Base-by-base conservation (phyloP, 768 basidiomycete species). In the Lactarius quietus region DNA sequence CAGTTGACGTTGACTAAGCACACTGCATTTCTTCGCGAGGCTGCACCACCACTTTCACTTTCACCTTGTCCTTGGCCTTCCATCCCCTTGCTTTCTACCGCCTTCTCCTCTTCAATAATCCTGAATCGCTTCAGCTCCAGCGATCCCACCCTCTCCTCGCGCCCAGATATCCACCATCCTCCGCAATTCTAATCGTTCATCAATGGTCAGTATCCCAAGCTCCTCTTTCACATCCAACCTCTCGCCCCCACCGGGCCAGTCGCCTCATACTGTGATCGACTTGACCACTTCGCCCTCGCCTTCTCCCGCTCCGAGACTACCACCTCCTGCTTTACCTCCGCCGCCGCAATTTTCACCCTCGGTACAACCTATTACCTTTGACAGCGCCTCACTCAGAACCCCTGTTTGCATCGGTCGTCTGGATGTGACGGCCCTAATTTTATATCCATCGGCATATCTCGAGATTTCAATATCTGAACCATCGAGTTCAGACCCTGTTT, bases 341-440 rank as follows among this genome's bases (percentile, higher is more conserved):
- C 69, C 59, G 55, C 67, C 57, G 15, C 67, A 60, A 18, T 59
- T 67, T 23, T 70, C 66, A 31, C 68, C 70, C n/a, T 38, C 53
- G 36, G 15, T 51, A 6, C 63, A 59, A 45, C 63, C 43, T 39
- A 62, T 70, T 33, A 76, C 86, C 2, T 83, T 86, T 3, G 77
- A 79, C 10, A 87, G 90, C 53, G 75, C 91, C 20, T 82, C 89
- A 7, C 89, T 88, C 17, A 91, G 88, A 78, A 91, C 90, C 0
- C 89, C 92, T 18, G 86, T 95, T 59, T 95, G 94, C 74, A 93
- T 95, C 56, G 93, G 93, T 1, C 88, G 91, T 64, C 80, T 95
- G 39, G 80, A 81, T n/a, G 87, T 88, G 23, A 92, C 89, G 20
- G 93, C 92, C 17, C 83, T 95, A 31, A 86, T 95, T 38, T 80